These are phyloP conservation scores for Monosporozyma aerobia DNA, from an alignment of 805 yeast genomes.

Conservation along the genomic window DNA sequence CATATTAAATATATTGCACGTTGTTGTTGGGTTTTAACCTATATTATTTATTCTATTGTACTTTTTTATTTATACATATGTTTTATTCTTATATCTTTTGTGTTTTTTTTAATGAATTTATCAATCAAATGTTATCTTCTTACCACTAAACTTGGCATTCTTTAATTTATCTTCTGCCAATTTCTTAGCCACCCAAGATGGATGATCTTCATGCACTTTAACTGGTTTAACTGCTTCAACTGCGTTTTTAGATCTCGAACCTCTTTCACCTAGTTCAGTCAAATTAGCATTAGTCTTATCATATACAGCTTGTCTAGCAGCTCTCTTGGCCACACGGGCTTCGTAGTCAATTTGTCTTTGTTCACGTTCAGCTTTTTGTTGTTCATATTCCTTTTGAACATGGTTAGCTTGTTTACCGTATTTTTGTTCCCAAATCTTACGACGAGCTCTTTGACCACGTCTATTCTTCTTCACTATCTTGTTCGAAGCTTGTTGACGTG, in stretches of 20 bases:
- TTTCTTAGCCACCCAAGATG: slow-evolving; percentile 96
- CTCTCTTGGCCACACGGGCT: slow-evolving; percentile 62
- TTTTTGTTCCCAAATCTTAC: slow-evolving; percentile 91
- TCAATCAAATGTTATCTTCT: slow-evolving; percentile 75
- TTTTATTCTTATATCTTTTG: background rate
- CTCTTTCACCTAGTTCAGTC: slow-evolving; percentile 8
- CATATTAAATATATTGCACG: background rate
- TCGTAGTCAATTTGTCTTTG: slow-evolving; percentile 57
- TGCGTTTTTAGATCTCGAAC: slow-evolving; percentile 5
- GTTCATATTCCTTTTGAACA: slow-evolving; percentile 54
- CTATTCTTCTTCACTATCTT: slow-evolving; percentile 64
- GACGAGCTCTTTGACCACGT: slow-evolving; percentile 95
- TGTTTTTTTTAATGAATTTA: slow-evolving; percentile 13
- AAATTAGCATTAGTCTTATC: slow-evolving; percentile 13
- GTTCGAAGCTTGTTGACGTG: slow-evolving; percentile 28
- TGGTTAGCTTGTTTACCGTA: slow-evolving; percentile 82
- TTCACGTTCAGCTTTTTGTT: slow-evolving; percentile 46
- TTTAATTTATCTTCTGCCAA: slow-evolving; percentile 56
- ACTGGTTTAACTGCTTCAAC: slow-evolving; percentile 5
- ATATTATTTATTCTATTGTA: background rate
- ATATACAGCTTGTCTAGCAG: slow-evolving; percentile 37
- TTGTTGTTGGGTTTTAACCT: too few species aligned
- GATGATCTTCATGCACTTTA: slow-evolving; percentile 44
- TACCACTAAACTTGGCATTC: slow-evolving; percentile 68
- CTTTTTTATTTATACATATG: background rate